Conservation (phyloP, 805 yeast genomes). For the Lipomyces sp. region DNA sequence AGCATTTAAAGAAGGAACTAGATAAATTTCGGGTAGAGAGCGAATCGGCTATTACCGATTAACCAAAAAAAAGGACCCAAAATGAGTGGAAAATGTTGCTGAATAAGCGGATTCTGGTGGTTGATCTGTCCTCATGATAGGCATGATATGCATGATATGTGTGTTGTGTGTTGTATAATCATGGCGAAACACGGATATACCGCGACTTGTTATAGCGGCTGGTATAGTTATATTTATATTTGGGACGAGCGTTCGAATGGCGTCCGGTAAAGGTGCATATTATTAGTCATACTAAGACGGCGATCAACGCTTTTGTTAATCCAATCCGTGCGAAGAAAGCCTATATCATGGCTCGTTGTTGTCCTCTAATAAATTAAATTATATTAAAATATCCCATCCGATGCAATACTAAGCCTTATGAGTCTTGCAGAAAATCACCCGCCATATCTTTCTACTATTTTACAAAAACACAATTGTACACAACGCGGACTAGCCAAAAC, state of each 20-base stretch:
- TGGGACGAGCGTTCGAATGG: not conserved
- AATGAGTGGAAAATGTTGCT: not conserved
- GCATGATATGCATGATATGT: not conserved
- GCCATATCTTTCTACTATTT: not conserved
- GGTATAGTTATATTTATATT: not conserved
- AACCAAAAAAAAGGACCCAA: not conserved
- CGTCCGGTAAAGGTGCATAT: not conserved
- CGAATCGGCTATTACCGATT: slow-evolving; percentile 20
- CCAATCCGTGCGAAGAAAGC: no score
- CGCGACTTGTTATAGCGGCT: not conserved
- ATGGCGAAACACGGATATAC: not conserved
- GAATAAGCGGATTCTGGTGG: not conserved
- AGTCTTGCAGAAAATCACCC: not conserved
- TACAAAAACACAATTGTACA: not conserved
- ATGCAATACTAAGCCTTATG: not conserved
- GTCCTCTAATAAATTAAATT: not conserved
- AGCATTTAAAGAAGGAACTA: slow-evolving; percentile 26
- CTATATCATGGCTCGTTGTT: not conserved
- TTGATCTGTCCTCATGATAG: not conserved
- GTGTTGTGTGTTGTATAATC: not conserved
- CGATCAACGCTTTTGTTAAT: not conserved
- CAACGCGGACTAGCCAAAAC: not conserved
- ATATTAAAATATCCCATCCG: not conserved
- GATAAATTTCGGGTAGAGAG: slow-evolving; percentile 6
- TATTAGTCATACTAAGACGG: not conserved